These are phyloP conservation scores for Phyllosticta citriasiana DNA, from an alignment of 2,329 filamentous ascomycete genomes.

Conservation along the genomic window DNA sequence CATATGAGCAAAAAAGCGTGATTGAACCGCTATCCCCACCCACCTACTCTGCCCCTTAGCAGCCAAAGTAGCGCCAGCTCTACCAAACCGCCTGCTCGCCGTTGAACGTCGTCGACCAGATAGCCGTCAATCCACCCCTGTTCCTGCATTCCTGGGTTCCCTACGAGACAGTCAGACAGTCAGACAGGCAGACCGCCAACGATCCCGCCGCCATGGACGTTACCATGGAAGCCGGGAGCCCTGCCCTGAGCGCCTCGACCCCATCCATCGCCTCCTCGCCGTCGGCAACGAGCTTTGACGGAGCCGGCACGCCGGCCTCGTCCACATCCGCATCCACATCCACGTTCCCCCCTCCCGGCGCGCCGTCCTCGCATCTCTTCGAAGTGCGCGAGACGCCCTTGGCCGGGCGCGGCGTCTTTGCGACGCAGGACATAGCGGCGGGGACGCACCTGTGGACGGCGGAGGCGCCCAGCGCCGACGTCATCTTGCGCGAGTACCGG, in stretches of 20 bases:
- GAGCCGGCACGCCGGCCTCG: background rate
- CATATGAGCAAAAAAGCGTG: background rate
- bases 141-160: background rate
- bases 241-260: background rate
- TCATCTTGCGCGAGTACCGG: slow-evolving; percentile 36
- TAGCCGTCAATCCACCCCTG: background rate
- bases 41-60: background rate
- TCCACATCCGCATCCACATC: background rate
- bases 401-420: slow-evolving; percentile 37
- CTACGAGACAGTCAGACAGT: background rate
- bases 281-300: background rate
- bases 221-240: background rate
- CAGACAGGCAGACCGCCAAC: background rate
- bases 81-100: background rate
- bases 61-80: background rate
- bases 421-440: slow-evolving; percentile 23
- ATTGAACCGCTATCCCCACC: background rate
- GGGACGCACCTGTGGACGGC: slow-evolving; percentile 29
- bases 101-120: background rate
- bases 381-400: slow-evolving; percentile 30
- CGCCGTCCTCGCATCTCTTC: slow-evolving; percentile 20
- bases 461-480: slow-evolving; percentile 28
- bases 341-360: background rate
- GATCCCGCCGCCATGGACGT: background rate
- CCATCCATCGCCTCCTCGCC: background rate